Conservation (phyloP, 805 yeast genomes). For the Blastobotrys terrestris region DNA sequence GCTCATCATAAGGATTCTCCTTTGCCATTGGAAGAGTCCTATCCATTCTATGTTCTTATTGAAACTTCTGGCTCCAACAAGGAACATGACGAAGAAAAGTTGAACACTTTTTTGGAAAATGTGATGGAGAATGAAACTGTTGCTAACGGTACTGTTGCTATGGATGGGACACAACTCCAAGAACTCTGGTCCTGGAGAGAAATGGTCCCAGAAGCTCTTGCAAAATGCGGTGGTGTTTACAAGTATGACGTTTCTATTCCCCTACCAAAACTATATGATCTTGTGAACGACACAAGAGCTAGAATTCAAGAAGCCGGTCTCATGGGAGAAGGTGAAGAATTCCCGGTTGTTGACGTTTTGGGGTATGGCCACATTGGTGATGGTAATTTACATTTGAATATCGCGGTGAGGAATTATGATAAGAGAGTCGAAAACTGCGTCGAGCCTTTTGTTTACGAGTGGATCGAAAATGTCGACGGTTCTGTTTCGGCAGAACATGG, state of each 20-base stretch:
- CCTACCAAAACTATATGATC: constrained; percentile 66
- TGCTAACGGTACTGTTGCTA: constrained; percentile 93
- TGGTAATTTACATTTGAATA: constrained; percentile 91
- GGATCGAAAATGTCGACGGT: constrained; percentile 59
- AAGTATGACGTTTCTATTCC: constrained; percentile 96
- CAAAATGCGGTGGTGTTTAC: constrained; percentile 73
- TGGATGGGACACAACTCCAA: constrained; percentile 80
- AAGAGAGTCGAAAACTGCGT: constrained; percentile 71
- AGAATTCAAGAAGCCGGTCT: constrained; percentile 52
- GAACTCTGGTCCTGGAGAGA: constrained; percentile 96
- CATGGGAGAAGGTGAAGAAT: constrained; percentile 52
- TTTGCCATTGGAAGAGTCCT: constrained; percentile 77
- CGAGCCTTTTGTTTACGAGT: constrained; percentile 94
- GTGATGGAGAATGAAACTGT: constrained; percentile 82
- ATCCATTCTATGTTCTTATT: constrained; percentile 85
- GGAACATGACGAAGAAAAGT: constrained; percentile 87
- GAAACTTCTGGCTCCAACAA: constrained; percentile 95
- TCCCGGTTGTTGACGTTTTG: constrained; percentile 81
- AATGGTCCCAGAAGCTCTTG: constrained; percentile 82
- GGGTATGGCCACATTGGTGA: constrained; percentile 99
- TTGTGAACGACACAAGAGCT: constrained; percentile 72
- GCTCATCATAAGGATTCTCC: constrained; percentile 45
- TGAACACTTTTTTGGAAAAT: constrained; percentile 74
- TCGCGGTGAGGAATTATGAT: constrained; percentile 77
- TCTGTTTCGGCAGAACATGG: constrained; percentile 98